phyloP scores from a whole-genome alignment of 306 rosid genomes.

The Prunus campanulata region DNA sequence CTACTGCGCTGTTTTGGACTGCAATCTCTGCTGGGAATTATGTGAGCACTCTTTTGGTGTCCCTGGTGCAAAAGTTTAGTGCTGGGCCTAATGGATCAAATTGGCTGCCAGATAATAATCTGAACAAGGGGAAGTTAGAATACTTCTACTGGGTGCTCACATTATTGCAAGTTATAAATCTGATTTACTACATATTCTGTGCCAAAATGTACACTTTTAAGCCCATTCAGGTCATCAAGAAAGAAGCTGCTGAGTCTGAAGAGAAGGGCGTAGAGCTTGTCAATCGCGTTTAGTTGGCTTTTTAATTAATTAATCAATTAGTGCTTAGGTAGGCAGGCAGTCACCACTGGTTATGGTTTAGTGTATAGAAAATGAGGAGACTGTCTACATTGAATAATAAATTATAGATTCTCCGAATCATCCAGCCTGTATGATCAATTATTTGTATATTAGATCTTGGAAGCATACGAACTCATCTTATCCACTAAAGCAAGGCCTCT shows the following conservation, averaged over 20 bases:
- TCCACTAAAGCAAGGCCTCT: not conserved
- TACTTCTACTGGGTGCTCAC: constrained; percentile 89
- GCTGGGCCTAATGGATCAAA: constrained; percentile 63
- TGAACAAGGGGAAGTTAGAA: constrained; percentile 73
- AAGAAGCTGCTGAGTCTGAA: constrained; percentile 22
- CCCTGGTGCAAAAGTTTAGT: constrained; percentile 62
- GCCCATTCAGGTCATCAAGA: constrained; percentile 54
- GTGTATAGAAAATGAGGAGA: not conserved
- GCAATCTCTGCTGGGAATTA: constrained; percentile 69
- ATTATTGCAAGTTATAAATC: constrained; percentile 47
- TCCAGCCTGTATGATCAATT: not conserved
- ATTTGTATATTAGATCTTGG: not conserved
- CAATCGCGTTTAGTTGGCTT: constrained; percentile 23
- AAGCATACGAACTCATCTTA: not conserved
- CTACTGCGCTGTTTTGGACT: constrained; percentile 77
- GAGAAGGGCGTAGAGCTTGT: constrained; percentile 55
- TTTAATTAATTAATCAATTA: not conserved
- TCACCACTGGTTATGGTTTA: not conserved
- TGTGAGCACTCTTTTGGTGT: constrained; percentile 65
- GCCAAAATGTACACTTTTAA: constrained; percentile 68
- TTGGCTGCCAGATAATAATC: constrained; percentile 77
- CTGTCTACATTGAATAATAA: not conserved
- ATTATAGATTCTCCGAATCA: not conserved
- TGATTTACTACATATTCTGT: constrained; percentile 59
- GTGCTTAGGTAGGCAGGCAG: not conserved